Base-by-base conservation (phyloP, 2,329 filamentous ascomycete species). In the Penicillium sclerotigenum region DNA sequence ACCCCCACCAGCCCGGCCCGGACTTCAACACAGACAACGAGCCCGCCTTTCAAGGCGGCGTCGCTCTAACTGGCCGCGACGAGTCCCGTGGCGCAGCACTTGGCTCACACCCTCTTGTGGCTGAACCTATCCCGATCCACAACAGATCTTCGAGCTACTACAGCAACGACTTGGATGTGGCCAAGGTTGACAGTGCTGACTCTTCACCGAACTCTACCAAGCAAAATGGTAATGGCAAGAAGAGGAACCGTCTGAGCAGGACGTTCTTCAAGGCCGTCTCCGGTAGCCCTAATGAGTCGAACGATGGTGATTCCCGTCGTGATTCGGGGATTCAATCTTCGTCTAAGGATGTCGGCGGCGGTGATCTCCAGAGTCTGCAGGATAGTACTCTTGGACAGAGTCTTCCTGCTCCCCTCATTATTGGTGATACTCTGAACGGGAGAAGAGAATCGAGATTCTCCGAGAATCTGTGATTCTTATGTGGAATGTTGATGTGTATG, bases 391-490 rank as follows among this genome's bases (percentile, higher is more conserved):
- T 54, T 10, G 71, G 71, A 10, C 71, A 71, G 16, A 65, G 67
- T 10, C 59, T 73, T 26, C 63, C 65, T 41, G 62, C 58, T 2
- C 72, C 72, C 5, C 69, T 69, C 6, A 51, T 52, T n/a, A 54
- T 65, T 43, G 58, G 56, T n/a, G 69, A 70, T 14, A 68, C 65
- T 38, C 54, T 64, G 41, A 67, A 65, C 52, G 60, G 67, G 14
- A 64, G 59, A 13, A 66, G 72, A 6, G 71, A 71, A 42, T 74
- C 72, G 2, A 62, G 70, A 46, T 75, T 75, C 53, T 73, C 71
- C 1, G 72, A 75, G 41, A 70, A 73, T 60, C 52, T 75, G 50
- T 74, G 55, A 68, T 62, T 13, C 13, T 60, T 20, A 43, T 57
- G 9, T 50, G 57, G 22, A 24, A 34, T 59, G 34, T 18, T 60